A percentile compares a stretch with the other conserved stretches of the same genome.
These are phyloP conservation scores for Malassezia sp. DNA, from an alignment of 1,284 basidiomycete species.

Conservation along the genomic window DNA sequence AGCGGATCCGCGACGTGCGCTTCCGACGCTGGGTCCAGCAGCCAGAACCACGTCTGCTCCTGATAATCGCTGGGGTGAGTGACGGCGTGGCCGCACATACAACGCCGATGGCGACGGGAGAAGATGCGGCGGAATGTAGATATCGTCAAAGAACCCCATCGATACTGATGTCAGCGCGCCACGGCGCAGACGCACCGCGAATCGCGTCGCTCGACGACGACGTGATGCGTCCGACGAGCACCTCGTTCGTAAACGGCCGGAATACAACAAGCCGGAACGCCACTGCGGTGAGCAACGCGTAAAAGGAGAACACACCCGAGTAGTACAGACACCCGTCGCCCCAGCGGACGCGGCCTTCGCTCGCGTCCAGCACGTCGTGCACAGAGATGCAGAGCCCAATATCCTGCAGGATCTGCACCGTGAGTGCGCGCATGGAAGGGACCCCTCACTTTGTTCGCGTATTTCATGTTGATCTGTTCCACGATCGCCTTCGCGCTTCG, in stretches of 20 bases:
- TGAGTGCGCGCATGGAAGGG: not conserved
- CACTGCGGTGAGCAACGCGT: constrained; percentile 48
- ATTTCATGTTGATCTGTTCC: constrained; percentile 78
- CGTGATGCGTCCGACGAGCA: constrained; percentile 75
- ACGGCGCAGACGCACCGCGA: constrained; percentile 44
- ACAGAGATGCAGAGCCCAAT: constrained; percentile 80
- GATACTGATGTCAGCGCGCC: constrained; percentile 63
- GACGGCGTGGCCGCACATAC: constrained; percentile 52
- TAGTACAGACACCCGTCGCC: constrained; percentile 92
- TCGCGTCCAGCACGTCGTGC: constrained; percentile 71
- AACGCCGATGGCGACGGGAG: constrained; percentile 66
- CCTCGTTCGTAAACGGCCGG: constrained; percentile 78
- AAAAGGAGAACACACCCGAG: constrained; percentile 49
- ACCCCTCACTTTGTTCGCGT: constrained; percentile 58
- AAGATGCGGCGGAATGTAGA: constrained; percentile 61
- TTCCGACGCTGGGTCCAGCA: constrained; percentile 43
- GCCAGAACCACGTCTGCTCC: constrained; percentile 48
- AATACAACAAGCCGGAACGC: constrained; percentile 81
- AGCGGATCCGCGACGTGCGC: constrained; percentile 26
- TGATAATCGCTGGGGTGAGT: constrained; percentile 41
- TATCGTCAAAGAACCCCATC: constrained; percentile 85
- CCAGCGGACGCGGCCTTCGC: constrained; percentile 83
- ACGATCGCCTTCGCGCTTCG: constrained; percentile 63
- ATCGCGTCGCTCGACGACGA: constrained; percentile 16
- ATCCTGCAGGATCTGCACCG: constrained; percentile 62